phyloP scores from a whole-genome alignment of 176 grass and related monocot genomes.

The Oryza glumipatula region DNA sequence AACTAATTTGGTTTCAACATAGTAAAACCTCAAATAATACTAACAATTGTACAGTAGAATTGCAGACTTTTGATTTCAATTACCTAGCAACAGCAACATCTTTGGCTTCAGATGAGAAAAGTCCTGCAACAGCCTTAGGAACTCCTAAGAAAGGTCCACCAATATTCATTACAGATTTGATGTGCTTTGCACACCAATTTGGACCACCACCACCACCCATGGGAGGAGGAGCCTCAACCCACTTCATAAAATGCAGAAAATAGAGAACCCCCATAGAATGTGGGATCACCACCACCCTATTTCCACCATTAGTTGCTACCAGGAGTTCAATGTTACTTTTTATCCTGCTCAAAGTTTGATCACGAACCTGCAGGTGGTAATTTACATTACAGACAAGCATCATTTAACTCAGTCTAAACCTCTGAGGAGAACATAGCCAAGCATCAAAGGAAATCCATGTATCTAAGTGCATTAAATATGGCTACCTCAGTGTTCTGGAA shows the following conservation, averaged over 20 bases:
- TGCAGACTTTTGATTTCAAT: conserved; percentile 22
- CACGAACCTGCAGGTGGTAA: conserved; percentile 64
- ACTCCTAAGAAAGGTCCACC: conserved; percentile 96
- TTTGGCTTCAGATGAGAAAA: conserved; percentile 98
- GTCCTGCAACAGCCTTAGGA: conserved; percentile 85
- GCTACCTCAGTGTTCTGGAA: conserved; percentile 97
- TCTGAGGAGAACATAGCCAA: conserved; percentile 14
- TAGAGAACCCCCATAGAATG: conserved; percentile 98
- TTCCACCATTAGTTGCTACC: conserved; percentile 93
- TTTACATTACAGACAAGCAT: conserved; percentile 29
- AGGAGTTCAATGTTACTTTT: conserved; percentile 96
- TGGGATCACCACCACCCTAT: conserved; percentile 94
- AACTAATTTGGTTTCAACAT: conserved; percentile 22
- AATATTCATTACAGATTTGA: conserved; percentile 95
- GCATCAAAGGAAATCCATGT: conserved; percentile 4
- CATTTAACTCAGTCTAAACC: neutral
- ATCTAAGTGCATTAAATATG: conserved; percentile 26
- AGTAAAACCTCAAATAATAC: neutral
- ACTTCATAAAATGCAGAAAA: conserved; percentile 99
- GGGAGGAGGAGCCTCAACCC: conserved; percentile 94
- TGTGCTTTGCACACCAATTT: conserved; percentile 91
- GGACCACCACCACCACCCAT: conserved; percentile 89
- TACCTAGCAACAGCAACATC: conserved; percentile 98
- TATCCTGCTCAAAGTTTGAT: conserved; percentile 95
- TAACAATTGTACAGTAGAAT: neutral